Evolutionary conservation across 371 early-diverging fungal genomes (phyloP).

Genomic region (Mortierella sp.): DNA sequence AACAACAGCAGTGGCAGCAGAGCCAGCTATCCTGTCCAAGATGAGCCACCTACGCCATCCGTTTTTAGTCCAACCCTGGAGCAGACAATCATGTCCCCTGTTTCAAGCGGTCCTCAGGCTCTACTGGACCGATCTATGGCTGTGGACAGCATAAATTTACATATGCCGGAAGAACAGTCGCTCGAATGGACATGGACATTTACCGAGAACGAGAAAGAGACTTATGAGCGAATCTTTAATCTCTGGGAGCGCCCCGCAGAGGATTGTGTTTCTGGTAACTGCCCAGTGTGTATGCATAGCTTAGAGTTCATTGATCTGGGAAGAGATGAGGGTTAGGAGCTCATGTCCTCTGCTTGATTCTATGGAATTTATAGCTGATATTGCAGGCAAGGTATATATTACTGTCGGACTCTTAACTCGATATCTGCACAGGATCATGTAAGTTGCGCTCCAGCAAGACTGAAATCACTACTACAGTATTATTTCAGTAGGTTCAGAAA

Average conservation of each 20-base stretch:
- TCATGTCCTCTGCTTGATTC: not conserved
- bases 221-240: conserved; percentile 37
- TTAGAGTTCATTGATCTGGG: too few species aligned
- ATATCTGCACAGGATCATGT: conserved; percentile 20
- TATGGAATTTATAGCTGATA: conserved; percentile 26
- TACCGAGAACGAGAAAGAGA: conserved; percentile 31
- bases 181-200: conserved; percentile 50
- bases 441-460: conserved; percentile 13
- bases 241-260: conserved; percentile 50
- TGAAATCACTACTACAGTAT: not conserved
- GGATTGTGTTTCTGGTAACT: conserved; percentile 41
- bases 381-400: conserved; percentile 51
- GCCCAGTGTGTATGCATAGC: too few species aligned
- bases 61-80: too few species aligned
- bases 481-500: not conserved
- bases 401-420: conserved; percentile 24
- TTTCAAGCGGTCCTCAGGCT: too few species aligned
- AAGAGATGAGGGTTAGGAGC: too few species aligned
- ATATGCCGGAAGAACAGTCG: too few species aligned
- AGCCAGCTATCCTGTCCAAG: conserved; percentile 5
- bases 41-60: too few species aligned
- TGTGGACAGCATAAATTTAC: too few species aligned
- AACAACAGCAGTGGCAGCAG: conserved; percentile 32
- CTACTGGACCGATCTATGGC: too few species aligned
- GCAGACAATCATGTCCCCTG: too few species aligned